phyloP scores from a whole-genome alignment of 306 rosid genomes.

The Lithocarpus polystachyus region DNA sequence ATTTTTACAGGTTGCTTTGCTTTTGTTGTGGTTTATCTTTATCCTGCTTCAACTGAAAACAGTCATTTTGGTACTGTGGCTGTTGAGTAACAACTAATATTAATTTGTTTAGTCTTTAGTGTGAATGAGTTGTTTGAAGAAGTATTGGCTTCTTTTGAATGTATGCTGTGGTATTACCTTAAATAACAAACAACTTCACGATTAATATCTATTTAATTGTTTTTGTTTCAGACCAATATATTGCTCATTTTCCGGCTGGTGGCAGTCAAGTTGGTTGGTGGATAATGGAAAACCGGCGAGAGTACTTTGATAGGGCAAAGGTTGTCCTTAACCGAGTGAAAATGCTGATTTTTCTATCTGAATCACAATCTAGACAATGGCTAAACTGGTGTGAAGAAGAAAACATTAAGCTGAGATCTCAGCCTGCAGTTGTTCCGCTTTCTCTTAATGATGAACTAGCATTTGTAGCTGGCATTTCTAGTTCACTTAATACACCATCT shows the following conservation, averaged over 20 bases:
- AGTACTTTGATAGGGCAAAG: conserved; percentile 81
- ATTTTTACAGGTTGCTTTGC: neutral
- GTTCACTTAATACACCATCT: conserved; percentile 83
- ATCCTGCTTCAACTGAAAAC: conserved; percentile 2
- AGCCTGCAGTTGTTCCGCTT: conserved; percentile 66
- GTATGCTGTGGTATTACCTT: neutral
- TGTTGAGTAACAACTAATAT: neutral
- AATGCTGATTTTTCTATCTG: conserved; percentile 65
- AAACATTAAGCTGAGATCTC: conserved; percentile 53
- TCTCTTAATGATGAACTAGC: conserved; percentile 86
- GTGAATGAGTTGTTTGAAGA: neutral
- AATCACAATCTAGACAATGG: conserved; percentile 80
- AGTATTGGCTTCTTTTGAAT: neutral
- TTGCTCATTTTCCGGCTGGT: conserved; percentile 73
- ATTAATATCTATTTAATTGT: neutral
- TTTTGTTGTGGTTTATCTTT: neutral
- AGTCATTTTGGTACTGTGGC: neutral
- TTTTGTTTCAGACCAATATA: conserved; percentile 59
- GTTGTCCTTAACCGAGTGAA: conserved; percentile 63
- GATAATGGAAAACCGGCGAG: conserved; percentile 91
- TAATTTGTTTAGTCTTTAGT: neutral
- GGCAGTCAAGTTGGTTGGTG: conserved; percentile 93
- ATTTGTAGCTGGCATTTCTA: conserved; percentile 66
- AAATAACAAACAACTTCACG: neutral
- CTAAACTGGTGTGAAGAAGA: conserved; percentile 80